phyloP scores from a whole-genome alignment of 2,329 filamentous ascomycete genomes.

The Fusarium nematophilum region DNA sequence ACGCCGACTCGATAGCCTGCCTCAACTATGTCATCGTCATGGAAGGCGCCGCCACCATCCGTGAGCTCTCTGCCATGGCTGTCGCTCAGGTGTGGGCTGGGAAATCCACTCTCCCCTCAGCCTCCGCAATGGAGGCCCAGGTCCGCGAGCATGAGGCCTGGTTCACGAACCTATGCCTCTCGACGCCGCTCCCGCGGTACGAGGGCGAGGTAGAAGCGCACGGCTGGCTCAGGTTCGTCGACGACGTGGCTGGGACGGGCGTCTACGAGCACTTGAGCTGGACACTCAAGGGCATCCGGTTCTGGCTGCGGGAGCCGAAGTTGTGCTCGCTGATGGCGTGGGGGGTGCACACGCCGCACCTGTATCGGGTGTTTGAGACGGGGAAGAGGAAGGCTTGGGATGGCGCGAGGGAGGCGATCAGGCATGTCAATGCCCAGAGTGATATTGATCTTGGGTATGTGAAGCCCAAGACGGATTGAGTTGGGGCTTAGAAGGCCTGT shows the following conservation, averaged over 20 bases:
- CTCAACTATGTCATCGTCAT: constrained; percentile 50
- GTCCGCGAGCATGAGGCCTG: constrained; percentile 18
- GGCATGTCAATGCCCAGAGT: constrained; percentile 25
- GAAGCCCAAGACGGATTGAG: constrained; percentile 12
- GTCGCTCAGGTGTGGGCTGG: constrained; percentile 56
- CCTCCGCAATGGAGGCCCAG: constrained; percentile 48
- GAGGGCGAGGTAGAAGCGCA: constrained; percentile 39
- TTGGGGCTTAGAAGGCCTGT: too few species aligned
- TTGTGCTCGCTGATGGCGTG: constrained; percentile 51
- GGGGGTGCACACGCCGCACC: constrained; percentile 53
- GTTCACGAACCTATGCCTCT: constrained; percentile 22
- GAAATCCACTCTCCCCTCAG: constrained; percentile 49
- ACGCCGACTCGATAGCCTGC: constrained; percentile 55
- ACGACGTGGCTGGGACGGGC: constrained; percentile 55
- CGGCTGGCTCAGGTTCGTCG: constrained; percentile 52
- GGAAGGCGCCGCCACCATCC: constrained; percentile 48
- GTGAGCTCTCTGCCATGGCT: constrained; percentile 55
- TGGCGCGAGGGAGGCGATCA: constrained; percentile 48
- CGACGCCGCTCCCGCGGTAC: constrained; percentile 22
- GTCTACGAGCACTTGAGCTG: constrained; percentile 53
- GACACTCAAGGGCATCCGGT: constrained; percentile 50
- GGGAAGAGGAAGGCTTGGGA: constrained; percentile 52
- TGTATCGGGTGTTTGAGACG: constrained; percentile 53
- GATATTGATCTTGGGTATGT: constrained; percentile 19
- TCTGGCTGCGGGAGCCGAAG: constrained; percentile 51